phyloP scores from a whole-genome alignment of 2,329 filamentous ascomycete genomes.

The Whalleya microplaca region DNA sequence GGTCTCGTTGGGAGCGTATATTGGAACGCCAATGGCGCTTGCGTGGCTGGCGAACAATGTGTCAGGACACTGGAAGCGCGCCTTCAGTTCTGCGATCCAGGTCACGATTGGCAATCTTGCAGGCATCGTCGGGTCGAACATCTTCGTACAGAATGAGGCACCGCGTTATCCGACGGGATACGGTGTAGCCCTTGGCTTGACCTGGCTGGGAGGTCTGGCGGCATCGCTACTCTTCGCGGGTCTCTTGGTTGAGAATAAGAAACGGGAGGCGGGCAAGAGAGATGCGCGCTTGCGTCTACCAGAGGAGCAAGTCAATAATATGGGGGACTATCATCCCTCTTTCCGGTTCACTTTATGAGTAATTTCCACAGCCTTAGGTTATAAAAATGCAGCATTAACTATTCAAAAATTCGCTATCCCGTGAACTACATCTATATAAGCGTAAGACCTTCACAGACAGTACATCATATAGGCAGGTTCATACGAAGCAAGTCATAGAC shows the following conservation, averaged over 20 bases:
- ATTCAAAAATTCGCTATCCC: too few relatives aligned
- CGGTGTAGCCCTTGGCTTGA: slow-evolving; percentile 38
- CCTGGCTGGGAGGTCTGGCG: slow-evolving; percentile 37
- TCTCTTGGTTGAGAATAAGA: slow-evolving; percentile 49
- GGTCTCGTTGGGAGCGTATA: slow-evolving; percentile 40
- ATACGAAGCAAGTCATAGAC: too few relatives aligned
- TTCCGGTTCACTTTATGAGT: slow-evolving; percentile 47
- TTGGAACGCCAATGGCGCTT: slow-evolving; percentile 41
- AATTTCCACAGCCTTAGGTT: background rate
- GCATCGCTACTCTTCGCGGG: slow-evolving; percentile 45
- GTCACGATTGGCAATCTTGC: slow-evolving; percentile 53
- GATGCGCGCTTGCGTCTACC: slow-evolving; percentile 44
- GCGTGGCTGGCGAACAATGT: slow-evolving; percentile 58
- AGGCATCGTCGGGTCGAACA: slow-evolving; percentile 42
- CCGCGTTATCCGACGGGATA: slow-evolving; percentile 44
- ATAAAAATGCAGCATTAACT: background rate
- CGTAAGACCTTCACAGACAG: too few relatives aligned
- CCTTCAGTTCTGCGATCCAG: slow-evolving; percentile 52
- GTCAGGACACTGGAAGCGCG: slow-evolving; percentile 55
- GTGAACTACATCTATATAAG: too few relatives aligned
- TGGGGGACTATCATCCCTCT: slow-evolving; percentile 55
- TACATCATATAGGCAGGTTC: too few relatives aligned
- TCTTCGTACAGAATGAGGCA: slow-evolving; percentile 40
- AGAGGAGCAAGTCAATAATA: slow-evolving; percentile 47
- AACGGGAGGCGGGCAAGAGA: slow-evolving; percentile 49